These are phyloP conservation scores for Penstemon davidsonii DNA, from an alignment of 257 asterid species.

Conservation along the genomic window DNA sequence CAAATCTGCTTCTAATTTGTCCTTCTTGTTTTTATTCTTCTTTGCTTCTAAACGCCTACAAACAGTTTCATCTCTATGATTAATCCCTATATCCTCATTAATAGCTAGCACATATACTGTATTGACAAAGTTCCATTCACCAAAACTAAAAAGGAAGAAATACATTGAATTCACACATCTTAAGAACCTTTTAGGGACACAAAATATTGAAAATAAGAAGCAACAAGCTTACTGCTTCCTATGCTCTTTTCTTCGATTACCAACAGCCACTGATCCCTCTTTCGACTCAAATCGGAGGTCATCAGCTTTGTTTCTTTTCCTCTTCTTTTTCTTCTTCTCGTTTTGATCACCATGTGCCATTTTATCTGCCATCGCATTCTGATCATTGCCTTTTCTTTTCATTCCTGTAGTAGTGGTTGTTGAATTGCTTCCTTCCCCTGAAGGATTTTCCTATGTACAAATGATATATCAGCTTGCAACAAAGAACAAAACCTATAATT, in stretches of 20 bases:
- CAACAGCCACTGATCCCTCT: constrained; percentile 41
- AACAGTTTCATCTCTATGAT: constrained; percentile 6
- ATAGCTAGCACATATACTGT: background rate
- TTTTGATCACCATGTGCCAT: constrained; percentile 25
- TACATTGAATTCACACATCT: background rate
- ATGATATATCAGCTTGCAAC: constrained; percentile 16
- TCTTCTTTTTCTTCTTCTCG: constrained; percentile 62
- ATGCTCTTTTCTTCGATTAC: constrained; percentile 75
- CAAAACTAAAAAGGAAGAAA: background rate
- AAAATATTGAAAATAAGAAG: background rate
- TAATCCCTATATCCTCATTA: background rate
- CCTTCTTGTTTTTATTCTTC: constrained; percentile 65
- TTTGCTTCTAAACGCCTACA: constrained; percentile 66
- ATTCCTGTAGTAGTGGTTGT: constrained; percentile 16
- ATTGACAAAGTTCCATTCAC: background rate
- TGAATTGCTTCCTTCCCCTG: constrained; percentile 38
- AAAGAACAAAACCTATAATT: constrained; percentile 1
- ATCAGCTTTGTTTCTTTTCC: constrained; percentile 50
- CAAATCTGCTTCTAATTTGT: constrained; percentile 39
- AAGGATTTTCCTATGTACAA: constrained; percentile 38
- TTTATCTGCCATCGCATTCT: constrained; percentile 25
- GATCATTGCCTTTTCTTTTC: constrained; percentile 50
- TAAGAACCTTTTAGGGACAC: background rate
- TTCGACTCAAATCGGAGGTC: constrained; percentile 72
- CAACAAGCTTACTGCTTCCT: constrained; percentile 68